phyloP scores from a whole-genome alignment of 2,329 filamentous ascomycete genomes.

The Herpotrichia juniperi region DNA sequence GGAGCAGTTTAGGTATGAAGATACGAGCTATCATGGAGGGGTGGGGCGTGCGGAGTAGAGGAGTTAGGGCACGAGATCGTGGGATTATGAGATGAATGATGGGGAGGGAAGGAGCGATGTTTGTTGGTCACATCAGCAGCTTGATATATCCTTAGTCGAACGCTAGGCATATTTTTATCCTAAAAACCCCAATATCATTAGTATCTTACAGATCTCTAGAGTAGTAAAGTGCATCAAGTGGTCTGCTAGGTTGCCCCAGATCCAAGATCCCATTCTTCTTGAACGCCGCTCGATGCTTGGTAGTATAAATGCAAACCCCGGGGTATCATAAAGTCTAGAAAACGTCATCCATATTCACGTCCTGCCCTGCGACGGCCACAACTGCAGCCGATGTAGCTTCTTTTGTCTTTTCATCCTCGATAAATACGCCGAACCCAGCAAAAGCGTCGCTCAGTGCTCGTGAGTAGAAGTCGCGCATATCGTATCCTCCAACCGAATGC shows the following conservation, averaged over 20 bases:
- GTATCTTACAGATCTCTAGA: too few species aligned
- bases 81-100: neutral
- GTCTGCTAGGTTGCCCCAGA: too few species aligned
- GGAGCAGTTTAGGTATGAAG: constrained; percentile 49
- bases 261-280: neutral
- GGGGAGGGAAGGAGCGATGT: neutral
- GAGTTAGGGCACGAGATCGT: constrained; percentile 19
- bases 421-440: constrained; percentile 83
- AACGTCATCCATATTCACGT: constrained; percentile 52
- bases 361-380: constrained; percentile 65
- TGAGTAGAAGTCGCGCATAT: constrained; percentile 79
- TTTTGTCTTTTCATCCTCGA: constrained; percentile 70
- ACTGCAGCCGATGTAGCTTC: constrained; percentile 52
- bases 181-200: too few species aligned
- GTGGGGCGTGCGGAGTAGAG: constrained; percentile 20
- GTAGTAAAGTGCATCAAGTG: too few species aligned
- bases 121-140: neutral
- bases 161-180: too few species aligned
- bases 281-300: constrained; percentile 33
- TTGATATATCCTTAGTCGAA: too few species aligned
- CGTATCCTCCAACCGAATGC: constrained; percentile 81
- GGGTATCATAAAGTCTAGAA: constrained; percentile 47
- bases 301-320: constrained; percentile 15
- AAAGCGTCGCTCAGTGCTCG: constrained; percentile 88
- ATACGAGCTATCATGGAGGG: constrained; percentile 50